Evolutionary conservation across 1,284 basidiomycete species (phyloP), one percentile per base, ranked within the genome.

Genomic region (Trametes sp.): DNA sequence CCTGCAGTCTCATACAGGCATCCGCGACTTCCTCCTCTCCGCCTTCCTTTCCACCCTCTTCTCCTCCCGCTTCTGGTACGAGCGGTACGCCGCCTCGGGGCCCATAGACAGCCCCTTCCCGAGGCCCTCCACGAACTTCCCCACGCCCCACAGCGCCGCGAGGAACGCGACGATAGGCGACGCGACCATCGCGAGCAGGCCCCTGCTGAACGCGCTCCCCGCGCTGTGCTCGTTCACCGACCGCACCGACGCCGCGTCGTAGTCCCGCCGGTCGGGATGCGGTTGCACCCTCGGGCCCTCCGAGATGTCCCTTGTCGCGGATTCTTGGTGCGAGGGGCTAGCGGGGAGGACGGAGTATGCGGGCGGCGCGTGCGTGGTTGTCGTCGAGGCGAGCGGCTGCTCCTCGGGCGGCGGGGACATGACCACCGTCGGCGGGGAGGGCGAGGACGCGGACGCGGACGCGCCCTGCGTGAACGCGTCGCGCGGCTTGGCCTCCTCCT

Each of bases 51-150:
- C 56, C 28, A 24, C 11, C 16, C 29, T 24, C n/a, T 38, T 35
- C 21, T 41, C 49, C 28, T 58, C 56, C 8, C 56, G 19, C 28
- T 24, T 35, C 38, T 33, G 19, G 38, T 57, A 54, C 48, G 28
- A n/a, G 36, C 33, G 26, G 41, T 59, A 62, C 61, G 51, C 50
- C 26, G 44, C 35, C 57, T 63, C 61, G 8, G 61, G 56, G 24
- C 56, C 56, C 28, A 46, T 36, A 11, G 56, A 41, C 7, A 63
- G 42, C 16, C 57, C 57, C 46, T 51, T 49, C 38, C 61, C 61
- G 31, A 59, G 33, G 8, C 46, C 57, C 49, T 63, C 61, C n/a
- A 58, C 14, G 33, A 63, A 19, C 42, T 63, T 63, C 42, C 62
- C 62, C 36, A n/a, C 33, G 13, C 61, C 61, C 26, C 55, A 63